Base-by-base conservation (phyloP, 768 basidiomycete genomes). In the Cystobasidiopsis lactophilus region DNA sequence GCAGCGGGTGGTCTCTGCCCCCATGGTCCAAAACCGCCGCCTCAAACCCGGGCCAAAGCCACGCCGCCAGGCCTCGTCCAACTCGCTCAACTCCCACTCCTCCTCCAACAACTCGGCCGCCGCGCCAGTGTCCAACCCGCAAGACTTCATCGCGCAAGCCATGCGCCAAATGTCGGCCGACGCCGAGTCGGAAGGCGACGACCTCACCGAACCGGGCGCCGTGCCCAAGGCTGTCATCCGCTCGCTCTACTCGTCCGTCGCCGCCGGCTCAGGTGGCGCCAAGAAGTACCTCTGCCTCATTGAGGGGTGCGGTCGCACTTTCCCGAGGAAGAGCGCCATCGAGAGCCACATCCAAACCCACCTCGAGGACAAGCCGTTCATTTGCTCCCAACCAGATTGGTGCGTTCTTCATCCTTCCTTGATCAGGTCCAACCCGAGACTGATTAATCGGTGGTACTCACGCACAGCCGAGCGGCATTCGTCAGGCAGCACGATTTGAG, bases 261-360 rank as follows among this genome's bases (percentile, higher is more conserved):
- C 45, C 16, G 41, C 9, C 26, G 45, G 45, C 23, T 7, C 33
- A 7, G 33, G 9, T 16, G 16, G 16, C 33, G 33, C 9, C 33
- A 60, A 60, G 53, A 58, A 58, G 27, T 65, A 64, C 56, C 52
- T 58, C 21, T 65, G 64, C 38, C 31, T 62, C 29, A 62, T 65
- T 33, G 60, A 59, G 24, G 65, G 59, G 7, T 66, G 65, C 52
- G 61, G 55, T 19, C 54, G 62, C 11, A 53, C 41, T 2, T 66
- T 64, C 55, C 63, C 62, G 7, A 27, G 64, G 16, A 58, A 63
- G 60, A 65, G 64, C 46, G 70, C 70, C 14, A 68, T 69, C 40
- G 63, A 67, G 52, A 63, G 60, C 37, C 70, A 71, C 58, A 68
- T 70, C 49, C 69, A 71, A 56, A 70, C 68, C 33, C 70, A 71